A percentile compares a stretch with the other conserved stretches of the same genome.
Conservation (phyloP, 1,139 yeast genomes). For the Lodderomyces orthopsilosis region DNA sequence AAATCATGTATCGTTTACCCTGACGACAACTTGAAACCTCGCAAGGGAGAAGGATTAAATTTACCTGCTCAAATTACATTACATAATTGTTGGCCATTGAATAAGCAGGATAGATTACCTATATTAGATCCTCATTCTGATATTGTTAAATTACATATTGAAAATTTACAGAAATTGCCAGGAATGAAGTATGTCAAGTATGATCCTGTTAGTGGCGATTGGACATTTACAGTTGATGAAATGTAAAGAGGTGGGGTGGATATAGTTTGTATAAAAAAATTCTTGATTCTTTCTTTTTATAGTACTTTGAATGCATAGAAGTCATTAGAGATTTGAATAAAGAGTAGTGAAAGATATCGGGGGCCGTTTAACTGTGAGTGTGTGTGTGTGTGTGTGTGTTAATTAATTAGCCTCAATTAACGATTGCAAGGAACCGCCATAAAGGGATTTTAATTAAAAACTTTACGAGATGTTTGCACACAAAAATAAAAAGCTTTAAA, state of each 20-base stretch:
- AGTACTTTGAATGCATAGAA: no score
- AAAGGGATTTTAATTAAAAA: no score
- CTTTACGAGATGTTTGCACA: no score
- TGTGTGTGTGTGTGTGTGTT: no score
- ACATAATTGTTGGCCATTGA: slow-evolving; percentile 74
- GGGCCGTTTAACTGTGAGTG: no score
- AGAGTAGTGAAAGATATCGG: no score
- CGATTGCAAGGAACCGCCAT: no score
- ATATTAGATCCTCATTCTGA: slow-evolving; percentile 79
- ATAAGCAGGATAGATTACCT: slow-evolving; percentile 69
- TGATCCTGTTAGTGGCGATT: slow-evolving; percentile 76
- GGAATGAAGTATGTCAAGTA: slow-evolving; percentile 69
- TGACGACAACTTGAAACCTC: slow-evolving; percentile 57
- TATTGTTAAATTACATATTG: slow-evolving; percentile 64
- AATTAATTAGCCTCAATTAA: no score
- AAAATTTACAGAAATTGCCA: slow-evolving; percentile 58
- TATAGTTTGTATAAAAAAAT: no score
- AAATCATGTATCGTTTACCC: slow-evolving; percentile 75
- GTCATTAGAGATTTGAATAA: no score
- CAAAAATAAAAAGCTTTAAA: no score
- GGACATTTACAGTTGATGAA: slow-evolving; percentile 62
- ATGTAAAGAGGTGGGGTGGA: slow-evolving; percentile 5
- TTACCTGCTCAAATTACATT: slow-evolving; percentile 70
- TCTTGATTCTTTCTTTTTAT: no score
- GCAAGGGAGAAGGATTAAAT: slow-evolving; percentile 78